Percentiles rank a stretch among this genome's conserved stretches.
These are phyloP conservation scores for Angophora floribunda DNA, from an alignment of 345 rosid genomes.

Conservation along the genomic window DNA sequence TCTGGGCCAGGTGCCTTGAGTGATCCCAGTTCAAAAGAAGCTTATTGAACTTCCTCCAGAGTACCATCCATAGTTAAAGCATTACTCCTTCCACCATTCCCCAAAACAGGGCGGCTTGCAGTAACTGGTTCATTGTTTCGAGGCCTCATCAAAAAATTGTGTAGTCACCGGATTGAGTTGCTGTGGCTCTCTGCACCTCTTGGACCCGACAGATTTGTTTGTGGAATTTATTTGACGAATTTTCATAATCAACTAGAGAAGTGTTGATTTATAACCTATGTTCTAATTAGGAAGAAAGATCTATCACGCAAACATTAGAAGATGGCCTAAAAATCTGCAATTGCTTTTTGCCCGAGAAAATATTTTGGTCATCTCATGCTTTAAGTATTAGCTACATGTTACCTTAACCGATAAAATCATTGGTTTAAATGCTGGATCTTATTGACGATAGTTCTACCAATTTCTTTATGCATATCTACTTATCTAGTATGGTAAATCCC, in stretches of 20 bases:
- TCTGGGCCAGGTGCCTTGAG: not conserved
- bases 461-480: not conserved
- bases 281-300: not conserved
- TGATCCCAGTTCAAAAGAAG: not conserved
- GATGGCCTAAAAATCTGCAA: not conserved
- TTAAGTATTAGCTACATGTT: not conserved
- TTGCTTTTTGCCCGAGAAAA: not conserved
- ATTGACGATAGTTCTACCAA: not conserved
- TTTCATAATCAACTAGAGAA: not conserved
- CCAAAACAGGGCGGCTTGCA: not conserved
- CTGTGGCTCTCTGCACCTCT: not conserved
- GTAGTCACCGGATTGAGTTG: not conserved
- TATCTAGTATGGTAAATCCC: not conserved
- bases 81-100: not conserved
- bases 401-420: not conserved
- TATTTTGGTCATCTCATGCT: not conserved
- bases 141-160: not conserved
- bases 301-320: not conserved
- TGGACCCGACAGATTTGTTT: too few species aligned
- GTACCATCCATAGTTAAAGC: not conserved
- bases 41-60: not conserved
- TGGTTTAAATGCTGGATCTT: not conserved
- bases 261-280: not conserved
- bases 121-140: not conserved
- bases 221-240: too few species aligned